Conservation (phyloP, 495 filamentous ascomycete species). For the Copromyces sp. region DNA sequence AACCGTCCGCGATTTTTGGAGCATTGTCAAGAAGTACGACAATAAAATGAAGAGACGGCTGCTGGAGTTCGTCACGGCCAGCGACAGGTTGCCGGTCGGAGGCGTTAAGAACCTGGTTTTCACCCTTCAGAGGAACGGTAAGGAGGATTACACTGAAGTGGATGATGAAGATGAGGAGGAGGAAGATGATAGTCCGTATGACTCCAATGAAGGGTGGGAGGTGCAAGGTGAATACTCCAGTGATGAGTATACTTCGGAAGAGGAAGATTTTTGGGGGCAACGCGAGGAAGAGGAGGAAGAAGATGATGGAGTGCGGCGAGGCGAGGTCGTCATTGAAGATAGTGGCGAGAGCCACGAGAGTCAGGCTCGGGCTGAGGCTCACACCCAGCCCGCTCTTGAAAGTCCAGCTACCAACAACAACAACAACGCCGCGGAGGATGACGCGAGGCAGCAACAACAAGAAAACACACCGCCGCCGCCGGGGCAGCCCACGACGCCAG, state of each 20-base stretch:
- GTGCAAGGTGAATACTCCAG: background rate
- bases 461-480: background rate
- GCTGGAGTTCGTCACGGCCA: constrained; percentile 91
- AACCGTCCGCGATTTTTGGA: constrained; percentile 75
- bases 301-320: background rate
- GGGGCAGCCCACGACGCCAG: background rate
- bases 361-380: background rate
- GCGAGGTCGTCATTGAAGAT: background rate
- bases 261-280: constrained; percentile 8
- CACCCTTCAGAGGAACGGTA: constrained; percentile 68
- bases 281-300: constrained; percentile 4
- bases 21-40: constrained; percentile 55
- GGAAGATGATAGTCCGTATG: background rate
- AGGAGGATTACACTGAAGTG: constrained; percentile 36
- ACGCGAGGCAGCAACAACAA: background rate
- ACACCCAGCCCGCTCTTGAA: background rate
- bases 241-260: constrained; percentile 16
- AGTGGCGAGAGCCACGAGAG: background rate
- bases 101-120: constrained; percentile 74
- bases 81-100: constrained; percentile 78
- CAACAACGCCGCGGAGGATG: background rate
- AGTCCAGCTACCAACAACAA: background rate
- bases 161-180: background rate
- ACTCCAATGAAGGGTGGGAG: background rate
- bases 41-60: constrained; percentile 59